Conservation (phyloP, 768 basidiomycete species). For the Candolleomyces aberdarensis region DNA sequence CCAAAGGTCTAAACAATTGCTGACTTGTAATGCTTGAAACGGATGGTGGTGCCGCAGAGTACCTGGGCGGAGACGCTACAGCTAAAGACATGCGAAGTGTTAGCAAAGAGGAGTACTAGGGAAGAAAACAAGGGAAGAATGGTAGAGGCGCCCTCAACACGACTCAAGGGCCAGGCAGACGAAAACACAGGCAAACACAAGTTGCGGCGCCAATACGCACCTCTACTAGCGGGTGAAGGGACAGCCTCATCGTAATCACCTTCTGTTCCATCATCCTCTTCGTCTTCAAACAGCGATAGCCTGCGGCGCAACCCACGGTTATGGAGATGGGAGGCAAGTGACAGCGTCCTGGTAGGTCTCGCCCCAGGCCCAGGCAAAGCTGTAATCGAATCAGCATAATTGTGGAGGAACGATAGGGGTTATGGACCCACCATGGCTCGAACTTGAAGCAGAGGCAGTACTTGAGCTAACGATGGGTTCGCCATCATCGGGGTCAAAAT, state of each 20-base stretch:
- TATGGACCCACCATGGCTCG: no score
- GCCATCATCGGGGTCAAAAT: no score
- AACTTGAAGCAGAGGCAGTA: no score
- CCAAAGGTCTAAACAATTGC: background rate
- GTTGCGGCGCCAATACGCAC: background rate
- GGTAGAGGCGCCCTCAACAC: background rate
- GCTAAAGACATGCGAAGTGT: no score
- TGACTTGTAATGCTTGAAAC: no score
- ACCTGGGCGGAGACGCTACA: no score
- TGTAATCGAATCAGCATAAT: no score
- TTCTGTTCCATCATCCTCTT: background rate
- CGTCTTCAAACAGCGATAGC: background rate
- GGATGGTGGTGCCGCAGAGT: no score
- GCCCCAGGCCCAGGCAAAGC: background rate
- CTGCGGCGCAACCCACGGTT: background rate
- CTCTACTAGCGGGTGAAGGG: background rate
- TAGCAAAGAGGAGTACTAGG: background rate
- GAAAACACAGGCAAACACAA: background rate
- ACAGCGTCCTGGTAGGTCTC: background rate
- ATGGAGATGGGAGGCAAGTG: background rate
- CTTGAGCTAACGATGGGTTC: no score
- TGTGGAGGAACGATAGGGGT: no score
- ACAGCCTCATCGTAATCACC: background rate
- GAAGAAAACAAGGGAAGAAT: background rate
- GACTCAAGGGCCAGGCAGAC: background rate